Base-by-base conservation (phyloP, 208 protist species). In the Leishmania mexicana region DNA sequence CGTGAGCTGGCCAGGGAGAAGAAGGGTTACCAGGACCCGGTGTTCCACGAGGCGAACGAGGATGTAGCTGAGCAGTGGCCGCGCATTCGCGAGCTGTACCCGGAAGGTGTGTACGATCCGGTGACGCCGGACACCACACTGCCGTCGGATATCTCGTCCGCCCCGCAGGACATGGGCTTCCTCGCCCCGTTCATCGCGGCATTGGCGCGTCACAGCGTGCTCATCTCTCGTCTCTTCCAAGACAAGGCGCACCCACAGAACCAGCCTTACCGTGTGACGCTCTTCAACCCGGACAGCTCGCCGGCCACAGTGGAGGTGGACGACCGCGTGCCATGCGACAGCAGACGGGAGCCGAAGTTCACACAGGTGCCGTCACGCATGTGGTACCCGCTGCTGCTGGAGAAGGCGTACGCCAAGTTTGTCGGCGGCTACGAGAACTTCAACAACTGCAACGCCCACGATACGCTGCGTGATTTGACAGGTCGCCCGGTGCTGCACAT, bases 341-440 rank as follows among this genome's bases (percentile, higher is more conserved):
- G 81, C 57, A 88, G 88, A 38, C 82, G 88, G n/a, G 88, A 90
- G 75, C 93, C 93, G 42, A 93, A 92, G 87, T 97, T 95, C 81
- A 92, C 91, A 28, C 91, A 86, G 53, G 86, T 92, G 57, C 91
- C 92, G 49, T 84, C 85, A 13, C 91, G 87, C 53, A 90, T 92
- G 84, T 94, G 90, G 90, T 97, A 95, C 82, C 93, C 95, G 53
- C 82, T 96, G 47, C 81, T 97, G 70, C 87, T 97, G 72, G 95
- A 97, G 88, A 97, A 97, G 92, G 95, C 95, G 49, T 97, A 97
- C 86, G 95, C 95, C 31, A 97, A 97, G 88, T 96, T 96, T 80
- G 88, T 96, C 38, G 93, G 93, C 77, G 89, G 92, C 31, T 97
- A 96, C 83, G 84, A 90, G 62, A 92, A 89, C 81, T 92, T 97